Conservation (phyloP, 495 filamentous ascomycete species). For the Penicillium arizonense region DNA sequence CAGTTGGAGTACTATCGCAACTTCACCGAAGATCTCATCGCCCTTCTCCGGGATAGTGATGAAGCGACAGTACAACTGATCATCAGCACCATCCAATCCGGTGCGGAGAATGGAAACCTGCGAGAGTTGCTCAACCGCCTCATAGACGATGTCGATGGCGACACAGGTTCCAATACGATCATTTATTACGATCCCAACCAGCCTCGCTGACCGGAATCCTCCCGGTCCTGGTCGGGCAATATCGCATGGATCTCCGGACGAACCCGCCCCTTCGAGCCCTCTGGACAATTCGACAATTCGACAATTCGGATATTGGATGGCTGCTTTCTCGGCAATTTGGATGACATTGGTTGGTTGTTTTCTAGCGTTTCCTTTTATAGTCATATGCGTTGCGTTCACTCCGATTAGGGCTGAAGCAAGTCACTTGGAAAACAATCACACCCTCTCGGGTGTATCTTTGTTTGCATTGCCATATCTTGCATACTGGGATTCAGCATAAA, state of each 20-base stretch:
- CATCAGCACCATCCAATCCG: constrained; percentile 26
- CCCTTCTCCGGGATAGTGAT: constrained; percentile 25
- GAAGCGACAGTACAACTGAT: constrained; percentile 17
- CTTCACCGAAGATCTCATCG: constrained; percentile 32
- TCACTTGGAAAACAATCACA: background rate
- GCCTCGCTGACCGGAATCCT: background rate
- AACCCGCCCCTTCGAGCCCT: background rate
- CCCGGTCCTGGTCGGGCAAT: background rate
- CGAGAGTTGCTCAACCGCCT: background rate
- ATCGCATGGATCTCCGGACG: background rate
- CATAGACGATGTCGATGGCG: background rate
- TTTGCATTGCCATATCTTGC: constrained; percentile 1
- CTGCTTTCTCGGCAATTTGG: background rate
- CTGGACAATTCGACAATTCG: background rate
- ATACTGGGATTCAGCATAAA: background rate
- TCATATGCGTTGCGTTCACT: background rate
- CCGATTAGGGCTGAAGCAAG: background rate
- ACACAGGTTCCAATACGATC: background rate
- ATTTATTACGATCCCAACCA: background rate
- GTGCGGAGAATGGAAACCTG: background rate
- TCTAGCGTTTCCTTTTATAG: background rate
- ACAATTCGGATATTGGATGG: no score
- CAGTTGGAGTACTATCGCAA: constrained; percentile 25
- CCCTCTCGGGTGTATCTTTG: background rate
- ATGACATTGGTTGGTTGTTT: background rate